Conservation (phyloP, 208 protist genomes). For the Trypanosomatidae sp. region DNA sequence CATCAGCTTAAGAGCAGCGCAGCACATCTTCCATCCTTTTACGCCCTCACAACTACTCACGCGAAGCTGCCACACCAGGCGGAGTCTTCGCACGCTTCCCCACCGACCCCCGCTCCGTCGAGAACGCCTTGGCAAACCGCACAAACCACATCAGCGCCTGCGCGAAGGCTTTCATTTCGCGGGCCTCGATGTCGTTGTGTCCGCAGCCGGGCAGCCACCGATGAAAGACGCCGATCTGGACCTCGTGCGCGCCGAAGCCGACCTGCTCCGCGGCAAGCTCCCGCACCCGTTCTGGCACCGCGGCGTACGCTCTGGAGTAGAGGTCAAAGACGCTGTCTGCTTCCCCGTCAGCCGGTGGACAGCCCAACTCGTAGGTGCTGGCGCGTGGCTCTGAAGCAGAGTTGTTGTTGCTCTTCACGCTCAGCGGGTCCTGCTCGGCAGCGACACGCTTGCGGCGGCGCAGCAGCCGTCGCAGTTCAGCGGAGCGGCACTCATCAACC, state of each 20-base stretch:
- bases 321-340: conserved; percentile 13
- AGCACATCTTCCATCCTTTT: too few relatives aligned
- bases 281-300: conserved; percentile 6
- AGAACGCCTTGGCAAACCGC: conserved; percentile 18
- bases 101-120: conserved; percentile 16
- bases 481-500: background rate
- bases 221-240: conserved; percentile 32
- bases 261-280: background rate
- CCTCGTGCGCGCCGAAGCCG: conserved; percentile 5
- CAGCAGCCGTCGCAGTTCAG: background rate
- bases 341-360: conserved; percentile 3
- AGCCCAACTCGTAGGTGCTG: too few relatives aligned
- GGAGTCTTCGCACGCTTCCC: too few relatives aligned
- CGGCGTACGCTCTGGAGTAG: conserved; percentile 16
- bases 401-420: too few relatives aligned
- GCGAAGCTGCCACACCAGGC: too few relatives aligned
- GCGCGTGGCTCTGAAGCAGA: too few relatives aligned
- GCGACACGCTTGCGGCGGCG: too few relatives aligned
- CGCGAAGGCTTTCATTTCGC: conserved; percentile 19
- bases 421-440: too few relatives aligned
- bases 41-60: too few relatives aligned
- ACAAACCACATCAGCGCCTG: conserved; percentile 35
- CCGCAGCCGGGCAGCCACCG: conserved; percentile 51
- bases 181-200: conserved; percentile 70
- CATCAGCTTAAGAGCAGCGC: too few relatives aligned